phyloP scores from a whole-genome alignment of 2,329 filamentous ascomycete genomes.

The Huntiella savannae region DNA sequence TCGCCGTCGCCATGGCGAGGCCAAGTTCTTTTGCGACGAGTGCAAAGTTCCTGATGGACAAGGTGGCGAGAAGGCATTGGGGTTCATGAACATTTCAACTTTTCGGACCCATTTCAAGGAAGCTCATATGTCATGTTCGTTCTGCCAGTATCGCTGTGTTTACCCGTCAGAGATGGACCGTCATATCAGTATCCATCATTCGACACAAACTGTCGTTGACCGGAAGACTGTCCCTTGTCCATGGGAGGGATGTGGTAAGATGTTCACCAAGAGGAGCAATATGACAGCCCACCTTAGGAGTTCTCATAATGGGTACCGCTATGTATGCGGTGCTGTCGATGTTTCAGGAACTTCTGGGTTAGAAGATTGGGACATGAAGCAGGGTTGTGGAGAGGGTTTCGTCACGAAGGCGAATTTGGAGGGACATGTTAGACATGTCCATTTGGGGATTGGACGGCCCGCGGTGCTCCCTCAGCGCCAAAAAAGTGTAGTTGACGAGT shows the following conservation, averaged over 20 bases:
- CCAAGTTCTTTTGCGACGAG: constrained; percentile 58
- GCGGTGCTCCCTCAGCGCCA: constrained; percentile 11
- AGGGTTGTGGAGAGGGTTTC: constrained; percentile 59
- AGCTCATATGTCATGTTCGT: constrained; percentile 56
- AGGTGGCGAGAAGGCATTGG: constrained; percentile 24
- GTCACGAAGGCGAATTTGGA: constrained; percentile 61
- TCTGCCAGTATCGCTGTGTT: constrained; percentile 51
- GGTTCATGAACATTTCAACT: constrained; percentile 53
- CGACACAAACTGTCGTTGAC: constrained; percentile 39
- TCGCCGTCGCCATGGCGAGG: constrained; percentile 47
- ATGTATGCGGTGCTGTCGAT: constrained; percentile 57
- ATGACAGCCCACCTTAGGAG: constrained; percentile 60
- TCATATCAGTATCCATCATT: constrained; percentile 64
- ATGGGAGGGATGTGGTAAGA: constrained; percentile 48
- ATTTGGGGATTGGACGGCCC: constrained; percentile 42
- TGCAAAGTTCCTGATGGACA: constrained; percentile 31
- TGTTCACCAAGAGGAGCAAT: constrained; percentile 71
- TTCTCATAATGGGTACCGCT: constrained; percentile 58
- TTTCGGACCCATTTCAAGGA: constrained; percentile 55
- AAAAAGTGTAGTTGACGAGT: constrained; percentile 22
- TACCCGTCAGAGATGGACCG: constrained; percentile 49
- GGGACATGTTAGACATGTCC: constrained; percentile 67
- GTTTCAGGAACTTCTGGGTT: constrained; percentile 30
- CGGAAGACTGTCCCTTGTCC: constrained; percentile 49
- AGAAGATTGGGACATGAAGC: constrained; percentile 40